phyloP scores from a whole-genome alignment of 441 rosid genomes.

The Croton laevigatus region DNA sequence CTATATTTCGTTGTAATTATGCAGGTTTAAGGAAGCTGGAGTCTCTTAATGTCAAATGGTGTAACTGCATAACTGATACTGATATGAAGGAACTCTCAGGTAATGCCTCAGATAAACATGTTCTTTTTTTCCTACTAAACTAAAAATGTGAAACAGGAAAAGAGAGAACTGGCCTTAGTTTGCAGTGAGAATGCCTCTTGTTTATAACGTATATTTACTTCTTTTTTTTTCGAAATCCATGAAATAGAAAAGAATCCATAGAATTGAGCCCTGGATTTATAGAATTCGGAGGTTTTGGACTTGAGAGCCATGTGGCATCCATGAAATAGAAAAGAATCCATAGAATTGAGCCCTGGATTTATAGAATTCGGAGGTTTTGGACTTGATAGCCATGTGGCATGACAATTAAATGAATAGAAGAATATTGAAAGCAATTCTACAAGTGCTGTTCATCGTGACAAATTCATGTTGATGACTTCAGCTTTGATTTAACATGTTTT shows the following conservation, averaged over 20 bases:
- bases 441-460: not conserved
- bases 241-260: too few species aligned
- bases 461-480: constrained; percentile 3
- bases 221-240: too few species aligned
- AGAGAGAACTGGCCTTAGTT: not conserved
- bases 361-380: not conserved
- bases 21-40: constrained; percentile 60
- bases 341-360: too few species aligned
- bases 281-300: not conserved
- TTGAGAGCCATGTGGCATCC: not conserved
- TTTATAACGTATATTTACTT: not conserved
- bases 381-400: not conserved
- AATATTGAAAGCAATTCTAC: not conserved
- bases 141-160: too few species aligned
- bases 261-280: too few species aligned
- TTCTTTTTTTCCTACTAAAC: not conserved
- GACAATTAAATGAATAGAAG: not conserved
- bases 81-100: constrained; percentile 74
- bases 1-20: not conserved
- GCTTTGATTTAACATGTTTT: not conserved
- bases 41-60: constrained; percentile 72
- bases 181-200: not conserved
- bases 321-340: too few species aligned
- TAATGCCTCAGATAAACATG: constrained; percentile 17
- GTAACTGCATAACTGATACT: constrained; percentile 67